Evolutionary conservation across 805 yeast species (phyloP), one percentile per base, ranked within the genome.

Genomic region (Saccharomycopsis lassenensis): DNA sequence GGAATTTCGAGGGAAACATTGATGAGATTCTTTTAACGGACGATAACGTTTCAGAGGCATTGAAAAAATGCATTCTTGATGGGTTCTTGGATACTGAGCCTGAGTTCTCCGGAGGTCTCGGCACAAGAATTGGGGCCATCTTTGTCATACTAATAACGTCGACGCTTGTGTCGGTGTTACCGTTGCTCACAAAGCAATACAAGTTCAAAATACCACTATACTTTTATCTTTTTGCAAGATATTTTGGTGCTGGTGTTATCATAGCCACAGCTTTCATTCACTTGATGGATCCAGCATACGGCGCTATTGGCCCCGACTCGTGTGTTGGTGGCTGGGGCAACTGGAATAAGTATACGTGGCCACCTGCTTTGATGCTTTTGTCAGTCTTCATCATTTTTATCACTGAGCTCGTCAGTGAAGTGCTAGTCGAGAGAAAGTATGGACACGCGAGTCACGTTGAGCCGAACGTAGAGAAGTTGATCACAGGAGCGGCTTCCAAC

Each of bases 191-290:
- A 2, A 58, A 63, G 24, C 52, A 55, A 36, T 58, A 57, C 42
- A 54, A 61, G 5, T 52, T 59, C 44, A 54, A 59, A 37, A 37
- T 74, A 55, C 74, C 82, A 48, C 33, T 40, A 17, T 47, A 43
- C 25, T 47, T 47, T 15, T 52, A 49, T 31, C 36, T 43, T 5
- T 40, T 46, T 28, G 43, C 60, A 49, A 17, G 48, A 52, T 70
- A 64, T 58, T 77, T 77, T 48, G 89, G 89, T 47, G 67, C 84
- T 4, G 89, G 89, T 35, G 87, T 79, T 31, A 79, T 79, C 47
- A 61, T 79, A 3, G 80, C 87, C 7, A 79, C 89, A 5, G 83
- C 85, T 0, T 80, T 76, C 47, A 67, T 79, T 40, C 89, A 79
- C 56, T 55, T 77, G 39, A 58, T 77, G 48, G 63, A 65, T 37